These are phyloP conservation scores for Venturiaceae sp. DNA, from an alignment of 2,329 filamentous ascomycete species.

Conservation along the genomic window DNA sequence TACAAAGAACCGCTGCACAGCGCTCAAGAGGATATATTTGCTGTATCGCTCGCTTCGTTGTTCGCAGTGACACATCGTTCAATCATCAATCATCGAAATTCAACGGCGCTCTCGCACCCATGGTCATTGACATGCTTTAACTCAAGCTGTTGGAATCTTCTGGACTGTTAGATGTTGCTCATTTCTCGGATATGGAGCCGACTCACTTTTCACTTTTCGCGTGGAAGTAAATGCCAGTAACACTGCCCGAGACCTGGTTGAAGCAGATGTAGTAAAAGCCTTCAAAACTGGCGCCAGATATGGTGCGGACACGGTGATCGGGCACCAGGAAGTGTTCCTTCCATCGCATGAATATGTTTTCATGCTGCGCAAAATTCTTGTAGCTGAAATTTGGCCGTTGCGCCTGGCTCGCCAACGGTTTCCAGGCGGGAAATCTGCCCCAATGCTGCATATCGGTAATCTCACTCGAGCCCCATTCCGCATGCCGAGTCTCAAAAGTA, in stretches of 20 bases:
- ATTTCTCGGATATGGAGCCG: conserved; percentile 10
- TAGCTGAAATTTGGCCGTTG: conserved; percentile 46
- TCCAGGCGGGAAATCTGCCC: conserved; percentile 81
- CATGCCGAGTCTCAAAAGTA: conserved; percentile 82
- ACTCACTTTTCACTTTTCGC: conserved; percentile 93
- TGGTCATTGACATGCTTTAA: conserved; percentile 72
- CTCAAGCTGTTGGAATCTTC: conserved; percentile 84
- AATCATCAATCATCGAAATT: conserved; percentile 59
- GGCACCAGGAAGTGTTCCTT: conserved; percentile 97
- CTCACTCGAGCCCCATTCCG: conserved; percentile 83
- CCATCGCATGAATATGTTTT: conserved; percentile 98
- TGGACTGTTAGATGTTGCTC: conserved; percentile 11
- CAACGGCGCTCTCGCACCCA: conserved; percentile 76
- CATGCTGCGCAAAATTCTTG: conserved; percentile 65
- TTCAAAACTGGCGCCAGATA: conserved; percentile 91
- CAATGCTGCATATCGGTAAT: conserved; percentile 91
- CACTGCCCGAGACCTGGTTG: conserved; percentile 77
- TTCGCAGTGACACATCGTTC: neutral
- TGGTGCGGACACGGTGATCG: conserved; percentile 83
- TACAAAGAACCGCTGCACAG: neutral
- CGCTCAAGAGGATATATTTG: neutral
- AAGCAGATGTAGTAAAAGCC: conserved; percentile 99
- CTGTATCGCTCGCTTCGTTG: neutral
- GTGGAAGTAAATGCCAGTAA: conserved; percentile 96
- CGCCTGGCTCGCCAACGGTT: conserved; percentile 59